Evolutionary conservation across 2,329 filamentous ascomycete species (phyloP), one percentile per base, ranked within the genome.

Genomic region (Helicocarpus griseus): DNA sequence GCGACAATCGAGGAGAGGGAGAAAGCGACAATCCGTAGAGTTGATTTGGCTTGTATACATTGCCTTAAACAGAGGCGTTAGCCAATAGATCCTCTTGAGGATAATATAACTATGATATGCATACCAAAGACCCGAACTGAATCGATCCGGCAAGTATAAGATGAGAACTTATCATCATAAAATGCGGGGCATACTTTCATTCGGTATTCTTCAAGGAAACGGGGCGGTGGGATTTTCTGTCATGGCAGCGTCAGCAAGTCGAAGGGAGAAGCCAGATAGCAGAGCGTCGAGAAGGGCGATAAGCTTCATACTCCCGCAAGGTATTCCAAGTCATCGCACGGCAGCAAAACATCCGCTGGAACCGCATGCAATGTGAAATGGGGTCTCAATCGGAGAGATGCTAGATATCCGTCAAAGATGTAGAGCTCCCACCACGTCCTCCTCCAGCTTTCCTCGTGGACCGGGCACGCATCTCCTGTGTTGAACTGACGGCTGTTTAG

Each of bases 341-440:
- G 48, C 24, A 50, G 17, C 38, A 50, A 44, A 11, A 35, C 39
- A 19, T 50, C 48, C 19, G 48, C 29, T 5, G 48, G 38, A 35
- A 44, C 38, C 14, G 48, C n/a, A 13, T 29, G 39, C 24, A 50
- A 50, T 24, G 38, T 29, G 19, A 50, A 50, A 22, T 50, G 38
- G 2, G 26, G 17, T 38, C 22, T 36, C 19, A 36, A 19, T 4
- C 45, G 45, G 21, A 48, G 29, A 5, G 39, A 41, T 2, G 39
- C 39, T 19, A 50, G 44, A 44, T 50, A 44, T 2, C 48, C 48
- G 31, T 50, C 48, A 28, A 50, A 29, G 35, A 50, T 50, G 24
- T 43, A 50, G n/a, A 50, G 48, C 38, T 50, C 48, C 48, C 48
- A 50, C 48, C 48, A 50, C 22, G 48, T 50, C 17, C 48, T 41